Conservation (phyloP, 345 rosid species). For the Gossypium sturtianum region DNA sequence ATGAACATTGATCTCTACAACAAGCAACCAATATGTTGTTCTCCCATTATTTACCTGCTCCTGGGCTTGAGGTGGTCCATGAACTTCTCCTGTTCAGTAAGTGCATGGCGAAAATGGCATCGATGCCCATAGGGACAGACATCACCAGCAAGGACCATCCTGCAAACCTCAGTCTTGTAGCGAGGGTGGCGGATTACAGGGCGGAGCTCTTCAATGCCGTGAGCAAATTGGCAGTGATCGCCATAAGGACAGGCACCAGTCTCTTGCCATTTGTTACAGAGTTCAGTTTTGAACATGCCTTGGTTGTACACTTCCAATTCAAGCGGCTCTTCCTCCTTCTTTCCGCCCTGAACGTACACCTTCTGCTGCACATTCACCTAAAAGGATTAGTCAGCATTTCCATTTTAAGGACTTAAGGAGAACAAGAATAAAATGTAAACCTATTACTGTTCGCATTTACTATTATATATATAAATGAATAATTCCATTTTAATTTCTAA, state of each 20-base stretch:
- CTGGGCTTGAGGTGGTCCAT: conserved; percentile 8
- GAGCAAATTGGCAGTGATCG: conserved; percentile 82
- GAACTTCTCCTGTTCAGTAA: conserved; percentile 60
- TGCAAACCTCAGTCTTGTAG: conserved; percentile 82
- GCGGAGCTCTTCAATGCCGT: conserved; percentile 78
- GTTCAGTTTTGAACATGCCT: conserved; percentile 89
- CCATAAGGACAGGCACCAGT: conserved; percentile 73
- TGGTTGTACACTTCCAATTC: conserved; percentile 73
- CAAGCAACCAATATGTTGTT: background rate
- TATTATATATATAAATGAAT: background rate
- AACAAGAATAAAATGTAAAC: background rate
- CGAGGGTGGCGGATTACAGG: conserved; percentile 94
- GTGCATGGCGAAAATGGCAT: conserved; percentile 92
- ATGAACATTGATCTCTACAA: background rate
- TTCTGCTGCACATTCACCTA: conserved; percentile 26
- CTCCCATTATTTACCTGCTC: conserved; percentile 6
- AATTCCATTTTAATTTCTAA: background rate
- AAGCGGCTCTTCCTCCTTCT: conserved; percentile 34
- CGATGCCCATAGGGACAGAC: conserved; percentile 87
- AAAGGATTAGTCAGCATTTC: background rate
- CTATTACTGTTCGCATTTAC: background rate
- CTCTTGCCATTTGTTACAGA: conserved; percentile 98
- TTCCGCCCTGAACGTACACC: conserved; percentile 27
- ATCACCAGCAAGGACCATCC: conserved; percentile 68
- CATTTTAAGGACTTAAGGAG: background rate